Evolutionary conservation across 2,329 filamentous ascomycete species (phyloP).

Genomic region (Colletotrichum truncatum): DNA sequence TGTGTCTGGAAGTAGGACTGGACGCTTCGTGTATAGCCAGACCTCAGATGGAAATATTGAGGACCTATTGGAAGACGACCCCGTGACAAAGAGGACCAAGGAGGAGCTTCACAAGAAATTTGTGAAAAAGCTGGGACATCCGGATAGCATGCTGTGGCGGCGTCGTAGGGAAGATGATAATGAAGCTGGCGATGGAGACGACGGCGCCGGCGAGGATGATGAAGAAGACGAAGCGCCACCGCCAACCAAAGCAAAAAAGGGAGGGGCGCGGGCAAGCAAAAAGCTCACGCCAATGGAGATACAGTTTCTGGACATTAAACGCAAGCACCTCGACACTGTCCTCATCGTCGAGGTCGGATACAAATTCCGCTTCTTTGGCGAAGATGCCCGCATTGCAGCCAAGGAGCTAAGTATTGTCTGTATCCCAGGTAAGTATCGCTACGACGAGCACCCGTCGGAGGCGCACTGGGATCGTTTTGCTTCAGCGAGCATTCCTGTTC

Average conservation of each 20-base stretch:
- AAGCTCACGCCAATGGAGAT: conserved; percentile 96
- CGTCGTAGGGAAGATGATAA: conserved; percentile 63
- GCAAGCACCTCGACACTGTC: conserved; percentile 87
- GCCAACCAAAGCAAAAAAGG: conserved; percentile 72
- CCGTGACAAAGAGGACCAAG: conserved; percentile 64
- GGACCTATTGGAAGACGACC: conserved; percentile 59
- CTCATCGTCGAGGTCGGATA: conserved; percentile 96
- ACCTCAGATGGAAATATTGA: conserved; percentile 45
- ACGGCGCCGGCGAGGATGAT: conserved; percentile 66
- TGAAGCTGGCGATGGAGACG: conserved; percentile 62
- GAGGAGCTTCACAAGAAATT: conserved; percentile 84
- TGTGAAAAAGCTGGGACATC: conserved; percentile 87
- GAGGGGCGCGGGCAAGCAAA: conserved; percentile 54
- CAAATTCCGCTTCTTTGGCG: conserved; percentile 97
- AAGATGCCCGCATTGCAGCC: conserved; percentile 88
- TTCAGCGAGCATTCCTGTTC: conserved; percentile 93
- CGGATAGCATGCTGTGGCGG: conserved; percentile 80
- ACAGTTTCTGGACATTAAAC: conserved; percentile 94
- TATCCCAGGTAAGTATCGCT: conserved; percentile 94
- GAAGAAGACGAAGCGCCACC: conserved; percentile 60
- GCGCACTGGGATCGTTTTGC: conserved; percentile 92
- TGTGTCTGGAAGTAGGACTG: conserved; percentile 52
- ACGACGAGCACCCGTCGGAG: conserved; percentile 93
- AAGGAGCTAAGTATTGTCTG: conserved; percentile 95
- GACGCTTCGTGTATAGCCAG: conserved; percentile 61